Percentiles rank a stretch among this genome's conserved stretches.
These are phyloP conservation scores for Fusarium sp. DNA, from an alignment of 2,329 filamentous ascomycete genomes.

Conservation along the genomic window DNA sequence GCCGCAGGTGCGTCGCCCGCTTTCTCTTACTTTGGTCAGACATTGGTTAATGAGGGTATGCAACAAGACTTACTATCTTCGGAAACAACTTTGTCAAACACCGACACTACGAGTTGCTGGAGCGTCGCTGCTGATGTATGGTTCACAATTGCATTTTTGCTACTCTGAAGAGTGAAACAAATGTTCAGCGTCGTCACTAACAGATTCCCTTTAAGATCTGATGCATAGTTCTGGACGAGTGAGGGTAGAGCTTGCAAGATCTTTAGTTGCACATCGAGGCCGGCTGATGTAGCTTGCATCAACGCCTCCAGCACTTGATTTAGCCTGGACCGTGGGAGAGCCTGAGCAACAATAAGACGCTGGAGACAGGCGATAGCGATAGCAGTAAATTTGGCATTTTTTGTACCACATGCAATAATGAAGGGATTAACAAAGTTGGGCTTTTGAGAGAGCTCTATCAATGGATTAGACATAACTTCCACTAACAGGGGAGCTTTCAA, in stretches of 20 bases:
- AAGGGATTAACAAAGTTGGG: slow-evolving; percentile 93
- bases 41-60: neutral
- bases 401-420: slow-evolving; percentile 90
- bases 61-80: slow-evolving; percentile 77
- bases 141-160: slow-evolving; percentile 93
- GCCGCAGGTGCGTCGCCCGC: slow-evolving; percentile 67
- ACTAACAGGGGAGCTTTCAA: slow-evolving; percentile 33
- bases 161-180: slow-evolving; percentile 90
- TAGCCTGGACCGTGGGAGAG: slow-evolving; percentile 82
- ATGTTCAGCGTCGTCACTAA: slow-evolving; percentile 88
- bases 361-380: slow-evolving; percentile 92
- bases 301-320: slow-evolving; percentile 90
- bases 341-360: slow-evolving; percentile 84
- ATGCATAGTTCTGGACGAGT: slow-evolving; percentile 88
- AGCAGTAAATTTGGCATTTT: slow-evolving; percentile 89
- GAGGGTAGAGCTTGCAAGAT: slow-evolving; percentile 93
- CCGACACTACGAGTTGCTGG: slow-evolving; percentile 90
- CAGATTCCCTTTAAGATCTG: slow-evolving; percentile 83
- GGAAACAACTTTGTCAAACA: slow-evolving; percentile 89
- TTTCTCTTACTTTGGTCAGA: slow-evolving; percentile 54
- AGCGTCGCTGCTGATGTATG: slow-evolving; percentile 97
- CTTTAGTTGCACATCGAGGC: slow-evolving; percentile 93
- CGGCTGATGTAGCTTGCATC: slow-evolving; percentile 83
- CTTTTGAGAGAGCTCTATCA: slow-evolving; percentile 82
- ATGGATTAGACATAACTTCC: slow-evolving; percentile 41